These are phyloP conservation scores for Penicillium sp. DNA, from an alignment of 2,329 filamentous ascomycete genomes.

Conservation along the genomic window DNA sequence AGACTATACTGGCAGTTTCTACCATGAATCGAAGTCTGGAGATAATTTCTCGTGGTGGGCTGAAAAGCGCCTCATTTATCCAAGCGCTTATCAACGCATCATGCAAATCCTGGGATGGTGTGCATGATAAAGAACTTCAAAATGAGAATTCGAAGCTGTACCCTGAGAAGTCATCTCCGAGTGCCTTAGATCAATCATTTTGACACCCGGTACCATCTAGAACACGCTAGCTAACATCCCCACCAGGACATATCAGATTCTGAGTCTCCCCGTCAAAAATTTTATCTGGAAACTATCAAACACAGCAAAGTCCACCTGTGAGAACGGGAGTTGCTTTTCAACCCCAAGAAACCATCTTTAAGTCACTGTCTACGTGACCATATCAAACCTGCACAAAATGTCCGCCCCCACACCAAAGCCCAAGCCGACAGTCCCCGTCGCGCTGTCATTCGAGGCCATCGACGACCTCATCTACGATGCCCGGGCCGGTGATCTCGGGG, in stretches of 20 bases:
- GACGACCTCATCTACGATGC: conserved; percentile 91
- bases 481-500: conserved; percentile 72
- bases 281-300: background rate
- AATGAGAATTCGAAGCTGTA: background rate
- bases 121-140: too few species aligned
- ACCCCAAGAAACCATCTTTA: background rate
- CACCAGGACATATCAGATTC: conserved; percentile 15
- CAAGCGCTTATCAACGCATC: background rate
- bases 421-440: conserved; percentile 28
- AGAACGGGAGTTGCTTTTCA: background rate
- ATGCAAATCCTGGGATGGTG: background rate
- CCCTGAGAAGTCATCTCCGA: background rate
- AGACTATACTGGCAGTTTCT: background rate
- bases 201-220: background rate
- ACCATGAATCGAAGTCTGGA: background rate
- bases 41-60: background rate
- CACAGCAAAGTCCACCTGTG: background rate
- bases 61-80: background rate
- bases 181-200: background rate
- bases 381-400: conserved; percentile 8
- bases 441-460: conserved; percentile 73
- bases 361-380: background rate
- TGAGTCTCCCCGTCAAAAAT: conserved; percentile 3
- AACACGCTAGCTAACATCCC: conserved; percentile 8
- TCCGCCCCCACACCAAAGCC: conserved; percentile 20